Base-by-base conservation (phyloP, 352 stramenopile species). In the Globisporangium paddicum region DNA sequence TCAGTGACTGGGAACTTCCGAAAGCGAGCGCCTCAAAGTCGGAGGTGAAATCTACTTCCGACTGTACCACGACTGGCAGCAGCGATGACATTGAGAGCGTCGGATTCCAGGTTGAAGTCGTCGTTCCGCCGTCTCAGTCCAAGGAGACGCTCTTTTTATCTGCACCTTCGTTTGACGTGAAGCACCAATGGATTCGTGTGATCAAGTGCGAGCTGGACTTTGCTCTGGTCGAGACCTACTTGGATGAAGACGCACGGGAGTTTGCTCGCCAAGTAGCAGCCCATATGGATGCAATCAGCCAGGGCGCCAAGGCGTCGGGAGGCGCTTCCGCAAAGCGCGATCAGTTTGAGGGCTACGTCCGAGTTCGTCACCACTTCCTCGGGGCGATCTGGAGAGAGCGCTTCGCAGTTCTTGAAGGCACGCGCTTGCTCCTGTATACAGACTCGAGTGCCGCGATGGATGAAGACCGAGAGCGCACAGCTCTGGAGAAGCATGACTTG, bases 141-240 rank as follows among this genome's bases (percentile, higher is more conserved):
- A 55, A 66, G 5, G 42, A 55, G n/a, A 55, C 34, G 7, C 46
- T 62, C 1, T 79, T 55, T 38, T 86, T 92, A 50, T 73, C 75
- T 0, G 75, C 79, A 0, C 48, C 64, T 2, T 74, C 66, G 0
- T n/a, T 56, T 2, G 35, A 68, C 11, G 56, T 46, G 0, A 90
- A 88, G 49, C 50, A 69, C 18, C 60, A 66, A 18, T 92, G 82
- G 82, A 53, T 89, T 0, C 71, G 80, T 26, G 67, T 69, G 0
- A 63, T 90, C 16, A 72, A 86, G 25, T 68, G 85, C 40, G 79
- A 88, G 26, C 66, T 87, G 0, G 73, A 87, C 19, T 88, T 88
- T 53, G 67, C 71, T 3, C 58, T 83, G 3, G 77, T 75, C 2
- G 80, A 92, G 54, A 58, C 62, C 41, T 86, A 82, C 23, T 55